Conservation (phyloP, 768 basidiomycete species). For the Dioszegia aurantiaca region DNA sequence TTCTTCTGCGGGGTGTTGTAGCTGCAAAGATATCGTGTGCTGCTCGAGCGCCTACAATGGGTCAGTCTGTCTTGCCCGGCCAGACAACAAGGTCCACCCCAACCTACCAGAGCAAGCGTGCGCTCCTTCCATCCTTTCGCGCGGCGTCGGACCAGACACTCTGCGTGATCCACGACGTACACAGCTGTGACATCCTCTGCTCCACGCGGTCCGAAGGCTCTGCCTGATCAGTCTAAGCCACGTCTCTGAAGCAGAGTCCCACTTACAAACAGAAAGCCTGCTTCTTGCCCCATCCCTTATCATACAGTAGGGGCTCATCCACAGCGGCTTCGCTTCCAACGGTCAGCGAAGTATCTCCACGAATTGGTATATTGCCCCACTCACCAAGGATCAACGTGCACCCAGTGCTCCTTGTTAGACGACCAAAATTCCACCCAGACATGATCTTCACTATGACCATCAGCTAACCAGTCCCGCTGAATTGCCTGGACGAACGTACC, state of each 20-base stretch:
- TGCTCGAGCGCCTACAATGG: conserved; percentile 30
- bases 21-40: conserved; percentile 36
- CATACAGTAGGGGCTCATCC: conserved; percentile 54
- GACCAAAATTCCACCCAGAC: conserved; percentile 55
- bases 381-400: conserved; percentile 55
- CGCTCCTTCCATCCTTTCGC: conserved; percentile 35
- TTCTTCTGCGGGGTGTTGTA: conserved; percentile 18
- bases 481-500: conserved; percentile 19
- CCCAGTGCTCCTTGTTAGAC: conserved; percentile 49
- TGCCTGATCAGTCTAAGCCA: conserved; percentile 3
- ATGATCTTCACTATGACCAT: conserved; percentile 52
- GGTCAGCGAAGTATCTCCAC: conserved; percentile 1
- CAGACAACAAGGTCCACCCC: too few species aligned
- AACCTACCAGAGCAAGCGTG: conserved; percentile 39
- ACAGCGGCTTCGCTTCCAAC: conserved; percentile 49
- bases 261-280: conserved; percentile 52
- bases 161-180: conserved; percentile 44
- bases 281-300: conserved; percentile 55
- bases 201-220: conserved; percentile 38
- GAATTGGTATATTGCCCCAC: conserved; percentile 5
- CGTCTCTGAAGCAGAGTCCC: conserved; percentile 20
- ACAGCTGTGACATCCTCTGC: conserved; percentile 44
- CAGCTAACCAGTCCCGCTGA: neutral
- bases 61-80: neutral
- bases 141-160: conserved; percentile 24